Evolutionary conservation across 2,329 filamentous ascomycete genomes (phyloP).

Genomic region (Ciborinia camelliae): DNA sequence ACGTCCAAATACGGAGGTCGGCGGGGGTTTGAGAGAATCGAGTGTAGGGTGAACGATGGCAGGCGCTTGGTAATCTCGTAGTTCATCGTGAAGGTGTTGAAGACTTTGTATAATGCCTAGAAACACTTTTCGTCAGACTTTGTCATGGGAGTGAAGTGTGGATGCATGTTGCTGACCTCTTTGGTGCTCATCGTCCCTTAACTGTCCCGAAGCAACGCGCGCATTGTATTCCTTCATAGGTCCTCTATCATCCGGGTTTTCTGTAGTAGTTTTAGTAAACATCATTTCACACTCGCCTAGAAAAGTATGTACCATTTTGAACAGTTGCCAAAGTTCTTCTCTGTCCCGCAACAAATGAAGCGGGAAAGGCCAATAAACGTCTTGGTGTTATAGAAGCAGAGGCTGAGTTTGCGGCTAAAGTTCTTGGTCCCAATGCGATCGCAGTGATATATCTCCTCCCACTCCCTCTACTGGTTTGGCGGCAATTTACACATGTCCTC

Average conservation of each 20-base stretch:
- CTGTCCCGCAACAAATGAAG: slow-evolving; percentile 33
- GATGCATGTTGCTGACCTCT: slow-evolving; percentile 54
- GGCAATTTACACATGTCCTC: background rate
- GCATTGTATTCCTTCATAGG: slow-evolving; percentile 86
- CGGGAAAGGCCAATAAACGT: slow-evolving; percentile 27
- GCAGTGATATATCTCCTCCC: background rate
- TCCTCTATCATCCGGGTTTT: slow-evolving; percentile 45
- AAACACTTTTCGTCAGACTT: slow-evolving; percentile 21
- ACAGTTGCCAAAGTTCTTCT: slow-evolving; percentile 34
- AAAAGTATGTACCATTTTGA: slow-evolving; percentile 29
- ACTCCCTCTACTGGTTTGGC: background rate
- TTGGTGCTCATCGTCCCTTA: slow-evolving; percentile 89
- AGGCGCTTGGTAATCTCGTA: slow-evolving; percentile 69
- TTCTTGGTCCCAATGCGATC: background rate
- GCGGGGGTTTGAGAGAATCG: slow-evolving; percentile 60
- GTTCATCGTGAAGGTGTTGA: slow-evolving; percentile 82
- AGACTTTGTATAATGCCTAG: slow-evolving; percentile 82
- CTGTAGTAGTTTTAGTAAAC: slow-evolving; percentile 21
- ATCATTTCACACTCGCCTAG: too few species aligned
- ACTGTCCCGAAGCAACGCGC: slow-evolving; percentile 67
- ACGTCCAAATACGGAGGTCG: slow-evolving; percentile 53
- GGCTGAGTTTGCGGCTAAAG: background rate
- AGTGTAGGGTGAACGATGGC: slow-evolving; percentile 73
- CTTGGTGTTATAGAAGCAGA: background rate
- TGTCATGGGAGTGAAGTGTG: background rate